Evolutionary conservation across 805 yeast genomes (phyloP).

Genomic region (Zygosaccharomyces kombuchaensis): DNA sequence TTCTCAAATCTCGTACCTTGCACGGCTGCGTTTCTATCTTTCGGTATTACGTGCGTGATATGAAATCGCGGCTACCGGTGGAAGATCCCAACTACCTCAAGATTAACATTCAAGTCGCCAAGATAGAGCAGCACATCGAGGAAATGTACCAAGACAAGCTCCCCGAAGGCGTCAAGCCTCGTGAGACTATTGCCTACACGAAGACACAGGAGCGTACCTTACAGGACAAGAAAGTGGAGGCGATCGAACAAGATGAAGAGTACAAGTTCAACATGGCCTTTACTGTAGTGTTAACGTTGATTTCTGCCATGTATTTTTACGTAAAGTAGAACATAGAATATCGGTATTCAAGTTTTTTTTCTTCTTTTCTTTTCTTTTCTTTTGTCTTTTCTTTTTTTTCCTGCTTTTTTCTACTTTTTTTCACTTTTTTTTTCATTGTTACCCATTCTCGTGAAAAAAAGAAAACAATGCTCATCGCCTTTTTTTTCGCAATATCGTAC

Average conservation of each 20-base stretch:
- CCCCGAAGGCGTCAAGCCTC: conserved; percentile 50
- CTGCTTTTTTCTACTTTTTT: background rate
- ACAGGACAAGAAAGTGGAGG: conserved; percentile 36
- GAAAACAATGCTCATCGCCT: background rate
- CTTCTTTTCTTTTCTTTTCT: background rate
- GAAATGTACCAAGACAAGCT: conserved; percentile 60
- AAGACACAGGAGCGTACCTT: conserved; percentile 43
- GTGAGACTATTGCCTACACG: conserved; percentile 35
- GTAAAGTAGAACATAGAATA: background rate
- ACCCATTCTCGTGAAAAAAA: too few species aligned
- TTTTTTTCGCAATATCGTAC: too few species aligned
- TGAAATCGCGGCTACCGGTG: conserved; percentile 75
- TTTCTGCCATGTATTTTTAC: conserved; percentile 17
- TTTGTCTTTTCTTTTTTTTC: background rate
- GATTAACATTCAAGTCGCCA: conserved; percentile 80
- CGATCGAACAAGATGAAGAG: conserved; percentile 26
- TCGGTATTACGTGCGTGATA: conserved; percentile 63
- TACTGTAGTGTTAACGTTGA: conserved; percentile 20
- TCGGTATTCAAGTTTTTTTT: background rate
- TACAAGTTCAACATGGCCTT: conserved; percentile 26
- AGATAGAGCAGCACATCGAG: conserved; percentile 85
- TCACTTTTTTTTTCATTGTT: too few species aligned
- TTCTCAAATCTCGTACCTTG: conserved; percentile 67
- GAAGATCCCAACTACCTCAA: conserved; percentile 81
- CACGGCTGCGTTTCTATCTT: conserved; percentile 75